These are phyloP conservation scores for Danielozyma ontarioensis DNA, from an alignment of 805 yeast species.

Conservation along the genomic window DNA sequence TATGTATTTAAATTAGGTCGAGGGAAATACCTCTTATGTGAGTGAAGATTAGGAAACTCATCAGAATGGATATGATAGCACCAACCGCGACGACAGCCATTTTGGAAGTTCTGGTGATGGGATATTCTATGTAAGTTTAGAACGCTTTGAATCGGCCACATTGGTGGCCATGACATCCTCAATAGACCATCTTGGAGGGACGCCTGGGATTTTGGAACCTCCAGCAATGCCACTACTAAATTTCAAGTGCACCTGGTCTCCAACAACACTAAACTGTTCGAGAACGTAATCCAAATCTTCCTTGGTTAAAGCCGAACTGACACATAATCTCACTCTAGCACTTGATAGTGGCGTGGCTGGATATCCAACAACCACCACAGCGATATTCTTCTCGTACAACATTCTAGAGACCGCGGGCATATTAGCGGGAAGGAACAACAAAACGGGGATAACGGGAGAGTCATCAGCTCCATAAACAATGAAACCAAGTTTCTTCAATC, in stretches of 20 bases:
- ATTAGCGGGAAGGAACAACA: slow-evolving; percentile 85
- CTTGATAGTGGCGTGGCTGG: slow-evolving; percentile 94
- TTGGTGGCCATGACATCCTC: slow-evolving; percentile 73
- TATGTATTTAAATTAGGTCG: no score
- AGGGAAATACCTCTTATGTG: no score
- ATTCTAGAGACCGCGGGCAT: slow-evolving; percentile 89
- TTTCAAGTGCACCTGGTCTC: slow-evolving; percentile 70
- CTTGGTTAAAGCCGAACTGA: slow-evolving; percentile 86
- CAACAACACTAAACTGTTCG: slow-evolving; percentile 67
- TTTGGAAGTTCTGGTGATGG: no score
- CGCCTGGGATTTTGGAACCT: slow-evolving; percentile 51
- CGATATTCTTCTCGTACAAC: slow-evolving; percentile 74
- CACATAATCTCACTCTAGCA: slow-evolving; percentile 89
- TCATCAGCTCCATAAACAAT: slow-evolving; percentile 94
- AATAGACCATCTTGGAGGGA: slow-evolving; percentile 68
- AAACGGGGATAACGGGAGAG: slow-evolving; percentile 89
- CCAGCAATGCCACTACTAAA: slow-evolving; percentile 75
- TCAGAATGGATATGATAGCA: no score
- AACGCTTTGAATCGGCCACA: slow-evolving; percentile 54
- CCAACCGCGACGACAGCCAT: no score
- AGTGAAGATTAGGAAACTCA: no score
- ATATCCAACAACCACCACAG: slow-evolving; percentile 94
- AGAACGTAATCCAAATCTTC: slow-evolving; percentile 85
- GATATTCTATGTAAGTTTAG: no score
- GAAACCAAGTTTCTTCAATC: slow-evolving; percentile 87